These are phyloP conservation scores for Solanum hybrid DNA, from an alignment of 305 asterid genomes.

Conservation along the genomic window DNA sequence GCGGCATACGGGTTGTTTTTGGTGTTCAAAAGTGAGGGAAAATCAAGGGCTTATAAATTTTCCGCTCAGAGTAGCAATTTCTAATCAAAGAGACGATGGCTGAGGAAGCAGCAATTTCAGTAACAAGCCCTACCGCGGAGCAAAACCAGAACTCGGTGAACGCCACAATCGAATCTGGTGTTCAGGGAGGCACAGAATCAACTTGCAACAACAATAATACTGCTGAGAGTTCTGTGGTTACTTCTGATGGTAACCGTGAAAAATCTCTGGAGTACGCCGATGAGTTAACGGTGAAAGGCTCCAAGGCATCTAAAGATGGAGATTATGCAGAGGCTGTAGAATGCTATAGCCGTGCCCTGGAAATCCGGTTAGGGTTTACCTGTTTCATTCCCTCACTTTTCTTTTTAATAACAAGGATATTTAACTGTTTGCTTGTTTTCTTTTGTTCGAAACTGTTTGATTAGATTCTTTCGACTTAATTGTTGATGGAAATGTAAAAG, in stretches of 20 bases:
- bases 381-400: neutral
- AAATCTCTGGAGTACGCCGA: constrained; percentile 53
- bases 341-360: constrained; percentile 90
- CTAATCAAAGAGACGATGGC: constrained; percentile 35
- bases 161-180: constrained; percentile 38
- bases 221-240: constrained; percentile 31
- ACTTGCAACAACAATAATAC: constrained; percentile 24
- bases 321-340: constrained; percentile 77
- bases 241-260: constrained; percentile 31
- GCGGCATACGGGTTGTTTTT: constrained; percentile 38
- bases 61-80: constrained; percentile 13
- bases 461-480: neutral
- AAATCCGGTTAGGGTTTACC: constrained; percentile 43
- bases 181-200: constrained; percentile 19
- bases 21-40: constrained; percentile 14
- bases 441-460: neutral
- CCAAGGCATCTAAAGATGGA: constrained; percentile 48
- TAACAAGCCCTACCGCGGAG: constrained; percentile 16
- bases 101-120: constrained; percentile 33
- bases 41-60: neutral
- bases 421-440: neutral
- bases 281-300: constrained; percentile 53
- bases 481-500: neutral
- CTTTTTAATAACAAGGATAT: neutral
- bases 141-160: constrained; percentile 51